Evolutionary conservation across 1,284 basidiomycete species (phyloP).

Genomic region (Trichosporon coremiiforme): DNA sequence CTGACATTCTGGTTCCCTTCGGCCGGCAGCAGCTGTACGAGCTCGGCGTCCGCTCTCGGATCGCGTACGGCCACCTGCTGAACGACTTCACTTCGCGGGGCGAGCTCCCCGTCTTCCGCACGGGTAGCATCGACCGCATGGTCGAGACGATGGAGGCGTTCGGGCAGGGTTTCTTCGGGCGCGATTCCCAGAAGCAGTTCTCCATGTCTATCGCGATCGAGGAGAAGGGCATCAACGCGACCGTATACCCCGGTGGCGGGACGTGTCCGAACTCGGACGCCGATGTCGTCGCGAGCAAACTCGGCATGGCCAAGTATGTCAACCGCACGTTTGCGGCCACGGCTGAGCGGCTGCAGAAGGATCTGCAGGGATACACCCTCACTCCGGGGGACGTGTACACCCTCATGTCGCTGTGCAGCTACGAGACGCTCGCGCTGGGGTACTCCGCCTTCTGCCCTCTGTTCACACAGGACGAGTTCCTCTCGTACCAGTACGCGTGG

Average conservation of each 20-base stretch:
- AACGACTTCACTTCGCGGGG: conserved; percentile 68
- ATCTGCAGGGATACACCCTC: conserved; percentile 27
- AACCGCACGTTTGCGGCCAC: conserved; percentile 67
- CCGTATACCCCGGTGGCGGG: conserved; percentile 36
- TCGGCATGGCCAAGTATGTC: conserved; percentile 31
- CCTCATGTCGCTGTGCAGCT: conserved; percentile 65
- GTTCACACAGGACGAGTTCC: conserved; percentile 75
- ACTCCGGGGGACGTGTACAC: conserved; percentile 40
- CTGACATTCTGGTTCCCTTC: conserved; percentile 57
- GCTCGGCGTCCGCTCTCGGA: conserved; percentile 47
- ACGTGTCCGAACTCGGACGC: conserved; percentile 69
- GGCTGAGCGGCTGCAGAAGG: conserved; percentile 28
- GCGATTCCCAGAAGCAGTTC: conserved; percentile 74
- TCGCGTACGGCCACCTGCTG: conserved; percentile 75
- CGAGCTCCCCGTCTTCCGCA: conserved; percentile 65
- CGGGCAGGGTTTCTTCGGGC: conserved; percentile 80
- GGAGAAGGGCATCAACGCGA: conserved; percentile 60
- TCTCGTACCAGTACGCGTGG: conserved; percentile 12
- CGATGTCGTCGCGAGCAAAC: conserved; percentile 60
- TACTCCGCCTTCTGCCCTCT: conserved; percentile 86
- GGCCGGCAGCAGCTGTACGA: conserved; percentile 56
- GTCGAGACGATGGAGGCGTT: conserved; percentile 78
- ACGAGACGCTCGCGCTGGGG: conserved; percentile 90
- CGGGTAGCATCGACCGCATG: conserved; percentile 77
- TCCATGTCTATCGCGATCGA: conserved; percentile 65